These are phyloP conservation scores for Pleurotus tuber-regium DNA, from an alignment of 768 basidiomycete species.

Conservation along the genomic window DNA sequence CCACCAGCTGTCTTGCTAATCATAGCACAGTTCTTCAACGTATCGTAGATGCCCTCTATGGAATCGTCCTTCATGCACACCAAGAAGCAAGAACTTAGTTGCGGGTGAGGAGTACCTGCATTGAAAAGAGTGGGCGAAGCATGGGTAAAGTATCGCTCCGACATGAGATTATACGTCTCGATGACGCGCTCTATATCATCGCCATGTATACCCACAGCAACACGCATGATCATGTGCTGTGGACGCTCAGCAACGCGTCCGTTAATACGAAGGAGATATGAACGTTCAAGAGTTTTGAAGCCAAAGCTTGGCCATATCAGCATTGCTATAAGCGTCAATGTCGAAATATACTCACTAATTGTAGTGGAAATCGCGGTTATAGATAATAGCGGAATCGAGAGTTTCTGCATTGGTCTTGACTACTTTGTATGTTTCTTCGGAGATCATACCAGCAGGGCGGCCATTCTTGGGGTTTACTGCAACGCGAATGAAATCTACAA, in stretches of 20 bases:
- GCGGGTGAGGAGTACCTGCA: conserved; percentile 94
- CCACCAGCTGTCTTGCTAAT: conserved; percentile 99
- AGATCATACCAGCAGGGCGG: conserved; percentile 85
- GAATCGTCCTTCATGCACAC: conserved; percentile 99
- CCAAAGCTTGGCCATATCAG: conserved; percentile 67
- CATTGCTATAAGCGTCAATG: not conserved
- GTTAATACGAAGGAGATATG: conserved; percentile 92
- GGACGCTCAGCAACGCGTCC: conserved; percentile 96
- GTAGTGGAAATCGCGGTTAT: conserved; percentile 97
- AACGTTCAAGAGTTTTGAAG: conserved; percentile 99
- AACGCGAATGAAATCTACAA: conserved; percentile 17
- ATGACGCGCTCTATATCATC: conserved; percentile 82
- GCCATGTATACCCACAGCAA: conserved; percentile 96
- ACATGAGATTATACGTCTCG: conserved; percentile 96
- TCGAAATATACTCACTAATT: conserved; percentile 63
- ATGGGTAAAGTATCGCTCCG: conserved; percentile 97
- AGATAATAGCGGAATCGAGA: conserved; percentile 94
- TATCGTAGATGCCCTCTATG: conserved; percentile 99
- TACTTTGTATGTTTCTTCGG: conserved; percentile 78
- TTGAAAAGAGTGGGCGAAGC: conserved; percentile 98
- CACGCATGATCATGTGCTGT: conserved; percentile 99
- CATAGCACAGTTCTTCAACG: conserved; percentile 96
- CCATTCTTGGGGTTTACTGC: conserved; percentile 94
- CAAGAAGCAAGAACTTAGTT: conserved; percentile 95
- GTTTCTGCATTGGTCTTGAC: conserved; percentile 78